Evolutionary conservation across 139 green algal species (phyloP).

Genomic region (Chlorokybus atmophyticus): DNA sequence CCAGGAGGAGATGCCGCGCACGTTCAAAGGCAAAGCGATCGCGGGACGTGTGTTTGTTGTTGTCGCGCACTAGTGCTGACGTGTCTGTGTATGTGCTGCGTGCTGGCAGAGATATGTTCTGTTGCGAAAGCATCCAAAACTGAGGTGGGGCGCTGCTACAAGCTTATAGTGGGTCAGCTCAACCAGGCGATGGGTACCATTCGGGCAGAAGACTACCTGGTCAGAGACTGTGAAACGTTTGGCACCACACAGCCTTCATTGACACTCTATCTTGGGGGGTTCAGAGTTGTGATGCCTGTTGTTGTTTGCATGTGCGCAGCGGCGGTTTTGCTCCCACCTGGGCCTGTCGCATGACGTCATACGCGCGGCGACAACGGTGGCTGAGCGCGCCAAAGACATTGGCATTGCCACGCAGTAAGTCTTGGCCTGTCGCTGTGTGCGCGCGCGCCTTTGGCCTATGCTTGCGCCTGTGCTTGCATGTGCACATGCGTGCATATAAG

Average conservation of each 20-base stretch:
- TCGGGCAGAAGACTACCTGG: slow-evolving; percentile 12
- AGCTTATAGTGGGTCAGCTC: slow-evolving; percentile 39
- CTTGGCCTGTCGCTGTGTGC: neutral
- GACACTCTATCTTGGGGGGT: too few species aligned
- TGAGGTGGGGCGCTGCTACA: slow-evolving; percentile 60
- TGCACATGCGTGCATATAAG: neutral
- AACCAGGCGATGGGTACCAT: slow-evolving; percentile 27
- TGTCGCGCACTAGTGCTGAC: too few species aligned
- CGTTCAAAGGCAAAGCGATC: slow-evolving; percentile 63
- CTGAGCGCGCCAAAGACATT: slow-evolving; percentile 21
- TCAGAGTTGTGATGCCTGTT: neutral
- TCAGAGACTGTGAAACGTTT: slow-evolving; percentile 1
- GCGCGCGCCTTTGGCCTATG: neutral
- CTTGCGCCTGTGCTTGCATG: neutral
- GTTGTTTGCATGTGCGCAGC: slow-evolving; percentile 7
- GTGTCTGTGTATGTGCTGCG: too few species aligned
- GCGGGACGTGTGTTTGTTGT: neutral
- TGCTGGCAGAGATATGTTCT: slow-evolving; percentile 37
- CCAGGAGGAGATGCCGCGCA: slow-evolving; percentile 49
- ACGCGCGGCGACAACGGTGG: slow-evolving; percentile 25
- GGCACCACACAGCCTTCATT: too few species aligned
- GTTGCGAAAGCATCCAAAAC: slow-evolving; percentile 50
- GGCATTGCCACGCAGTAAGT: slow-evolving; percentile 12
- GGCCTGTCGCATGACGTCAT: slow-evolving; percentile 24
- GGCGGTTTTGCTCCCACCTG: slow-evolving; percentile 41